Evolutionary conservation across 345 rosid species (phyloP).

Genomic region (Anacardium occidentale): DNA sequence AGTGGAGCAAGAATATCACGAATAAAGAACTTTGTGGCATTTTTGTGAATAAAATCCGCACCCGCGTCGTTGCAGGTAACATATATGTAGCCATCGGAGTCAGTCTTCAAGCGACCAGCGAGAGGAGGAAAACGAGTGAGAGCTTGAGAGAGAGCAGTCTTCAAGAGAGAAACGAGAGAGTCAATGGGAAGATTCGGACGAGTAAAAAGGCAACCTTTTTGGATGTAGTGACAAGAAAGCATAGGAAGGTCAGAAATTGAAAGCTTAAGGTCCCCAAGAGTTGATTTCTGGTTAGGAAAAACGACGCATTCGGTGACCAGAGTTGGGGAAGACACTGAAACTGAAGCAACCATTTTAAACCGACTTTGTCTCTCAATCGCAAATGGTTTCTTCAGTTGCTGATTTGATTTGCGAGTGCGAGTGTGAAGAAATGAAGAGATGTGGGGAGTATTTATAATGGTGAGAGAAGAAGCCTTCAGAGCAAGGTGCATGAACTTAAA

Average conservation of each 20-base stretch:
- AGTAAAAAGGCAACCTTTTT: constrained; percentile 76
- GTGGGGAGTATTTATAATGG: constrained; percentile 42
- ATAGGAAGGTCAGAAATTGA: constrained; percentile 95
- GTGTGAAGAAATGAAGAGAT: constrained; percentile 16
- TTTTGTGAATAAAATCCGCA: constrained; percentile 59
- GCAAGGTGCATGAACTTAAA: constrained; percentile 53
- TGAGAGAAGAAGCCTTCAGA: background rate
- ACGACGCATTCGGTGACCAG: constrained; percentile 52
- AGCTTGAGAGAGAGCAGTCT: constrained; percentile 45
- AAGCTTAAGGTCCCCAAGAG: constrained; percentile 63
- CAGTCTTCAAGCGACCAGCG: constrained; percentile 76
- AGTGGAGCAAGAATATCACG: constrained; percentile 47
- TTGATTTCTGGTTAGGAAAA: constrained; percentile 54
- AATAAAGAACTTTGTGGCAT: constrained; percentile 32
- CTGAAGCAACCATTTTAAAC: constrained; percentile 2
- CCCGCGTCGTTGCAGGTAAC: constrained; percentile 75
- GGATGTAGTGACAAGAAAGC: constrained; percentile 95
- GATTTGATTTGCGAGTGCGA: background rate
- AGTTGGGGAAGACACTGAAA: constrained; percentile 29
- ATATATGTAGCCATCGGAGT: constrained; percentile 46
- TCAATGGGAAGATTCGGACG: constrained; percentile 35
- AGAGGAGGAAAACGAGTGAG: constrained; percentile 83
- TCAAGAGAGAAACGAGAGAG: constrained; percentile 40
- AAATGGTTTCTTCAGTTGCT: background rate
- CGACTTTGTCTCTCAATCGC: background rate